Percentiles rank a stretch among this genome's conserved stretches.
Evolutionary conservation across 192 early-diverging fungal genomes (phyloP).

Genomic region (Phycomyces nitens): DNA sequence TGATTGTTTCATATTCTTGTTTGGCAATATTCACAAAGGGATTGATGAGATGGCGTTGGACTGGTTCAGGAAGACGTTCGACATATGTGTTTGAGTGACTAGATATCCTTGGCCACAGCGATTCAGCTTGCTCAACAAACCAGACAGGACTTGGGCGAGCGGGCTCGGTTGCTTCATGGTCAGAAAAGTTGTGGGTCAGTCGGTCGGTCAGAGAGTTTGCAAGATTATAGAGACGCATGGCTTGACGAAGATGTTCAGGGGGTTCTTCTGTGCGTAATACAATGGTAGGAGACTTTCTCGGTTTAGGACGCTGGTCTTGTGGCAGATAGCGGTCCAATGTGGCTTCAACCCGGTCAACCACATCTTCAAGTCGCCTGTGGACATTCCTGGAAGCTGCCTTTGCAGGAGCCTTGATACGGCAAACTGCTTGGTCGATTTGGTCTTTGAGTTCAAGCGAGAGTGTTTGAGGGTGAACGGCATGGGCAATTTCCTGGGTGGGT

Average conservation of each 20-base stretch:
- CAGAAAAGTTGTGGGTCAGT: not conserved
- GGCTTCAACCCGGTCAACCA: not conserved
- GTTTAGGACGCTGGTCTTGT: too few species aligned
- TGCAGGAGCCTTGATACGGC: slow-evolving; percentile 11
- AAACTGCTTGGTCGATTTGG: not conserved
- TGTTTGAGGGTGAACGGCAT: not conserved
- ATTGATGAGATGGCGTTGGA: too few species aligned
- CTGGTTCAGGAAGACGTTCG: too few species aligned
- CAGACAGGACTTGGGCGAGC: not conserved
- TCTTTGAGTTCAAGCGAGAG: too few species aligned
- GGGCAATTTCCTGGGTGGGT: slow-evolving; percentile 15
- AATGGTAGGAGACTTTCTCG: too few species aligned
- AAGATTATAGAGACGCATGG: not conserved
- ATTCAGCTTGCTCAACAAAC: slow-evolving; percentile 3
- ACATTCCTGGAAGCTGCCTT: not conserved
- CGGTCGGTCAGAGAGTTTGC: not conserved
- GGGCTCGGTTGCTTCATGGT: not conserved
- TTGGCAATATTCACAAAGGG: too few species aligned
- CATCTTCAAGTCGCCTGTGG: not conserved
- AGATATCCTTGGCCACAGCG: slow-evolving; percentile 4
- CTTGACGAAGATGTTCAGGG: too few species aligned
- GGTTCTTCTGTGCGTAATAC: too few species aligned
- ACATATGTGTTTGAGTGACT: not conserved
- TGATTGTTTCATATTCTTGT: too few species aligned
- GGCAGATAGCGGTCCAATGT: slow-evolving; percentile 12